Evolutionary conservation across 2,329 filamentous ascomycete genomes (phyloP).

Genomic region (Colletotrichum phormii): DNA sequence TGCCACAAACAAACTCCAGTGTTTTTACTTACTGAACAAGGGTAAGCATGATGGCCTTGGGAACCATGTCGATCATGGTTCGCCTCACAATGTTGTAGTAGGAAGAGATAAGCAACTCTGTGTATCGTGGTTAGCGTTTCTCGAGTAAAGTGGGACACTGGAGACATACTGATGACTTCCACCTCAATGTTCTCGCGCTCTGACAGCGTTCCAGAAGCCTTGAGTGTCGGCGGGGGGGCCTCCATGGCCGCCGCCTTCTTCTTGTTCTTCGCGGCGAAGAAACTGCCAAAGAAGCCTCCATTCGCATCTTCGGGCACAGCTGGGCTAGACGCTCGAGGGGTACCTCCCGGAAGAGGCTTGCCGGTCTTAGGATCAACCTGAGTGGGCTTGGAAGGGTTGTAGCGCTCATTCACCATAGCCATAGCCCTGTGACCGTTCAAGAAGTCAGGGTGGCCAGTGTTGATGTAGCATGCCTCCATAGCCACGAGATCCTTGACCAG

Average conservation of each 20-base stretch:
- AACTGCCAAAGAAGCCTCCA: constrained; percentile 94
- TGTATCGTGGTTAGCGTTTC: constrained; percentile 27
- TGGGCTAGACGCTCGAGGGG: constrained; percentile 82
- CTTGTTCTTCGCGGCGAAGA: constrained; percentile 99
- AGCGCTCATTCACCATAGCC: constrained; percentile 96
- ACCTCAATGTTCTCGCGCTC: constrained; percentile 97
- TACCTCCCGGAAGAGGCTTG: constrained; percentile 81
- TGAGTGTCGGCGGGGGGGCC: constrained; percentile 89
- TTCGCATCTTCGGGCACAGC: constrained; percentile 71
- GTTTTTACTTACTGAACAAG: constrained; percentile 83
- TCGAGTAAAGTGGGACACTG: background rate
- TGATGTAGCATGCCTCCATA: constrained; percentile 98
- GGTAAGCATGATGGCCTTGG: constrained; percentile 98
- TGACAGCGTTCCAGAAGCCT: constrained; percentile 91
- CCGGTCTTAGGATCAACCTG: constrained; percentile 99
- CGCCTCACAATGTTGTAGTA: constrained; percentile 99
- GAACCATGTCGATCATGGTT: constrained; percentile 99
- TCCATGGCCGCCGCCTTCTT: constrained; percentile 99
- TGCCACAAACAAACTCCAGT: background rate
- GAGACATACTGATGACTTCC: constrained; percentile 90
- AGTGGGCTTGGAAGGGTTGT: constrained; percentile 83
- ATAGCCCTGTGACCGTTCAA: constrained; percentile 96
- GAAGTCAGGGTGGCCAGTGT: constrained; percentile 98
- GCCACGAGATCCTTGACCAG: constrained; percentile 90
- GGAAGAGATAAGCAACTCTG: constrained; percentile 93